phyloP scores from a whole-genome alignment of 2,329 filamentous ascomycete genomes.

The Leptographium flavum region DNA sequence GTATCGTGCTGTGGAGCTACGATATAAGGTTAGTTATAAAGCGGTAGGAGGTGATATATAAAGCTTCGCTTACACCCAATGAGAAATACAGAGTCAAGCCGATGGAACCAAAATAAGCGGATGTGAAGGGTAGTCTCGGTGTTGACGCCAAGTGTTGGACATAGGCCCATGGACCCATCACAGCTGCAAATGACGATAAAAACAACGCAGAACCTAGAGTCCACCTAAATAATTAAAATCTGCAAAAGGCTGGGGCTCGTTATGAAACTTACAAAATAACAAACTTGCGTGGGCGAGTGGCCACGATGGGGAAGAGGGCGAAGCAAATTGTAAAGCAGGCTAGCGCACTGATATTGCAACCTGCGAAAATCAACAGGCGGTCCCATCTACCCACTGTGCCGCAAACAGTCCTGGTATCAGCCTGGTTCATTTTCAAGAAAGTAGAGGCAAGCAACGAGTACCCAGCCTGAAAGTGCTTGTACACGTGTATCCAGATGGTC shows the following conservation, averaged over 20 bases:
- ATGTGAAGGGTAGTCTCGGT: conserved; percentile 79
- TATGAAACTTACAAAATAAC: conserved; percentile 73
- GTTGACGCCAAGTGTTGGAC: conserved; percentile 71
- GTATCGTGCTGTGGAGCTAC: conserved; percentile 71
- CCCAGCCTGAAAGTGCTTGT: no score
- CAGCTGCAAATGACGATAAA: conserved; percentile 78
- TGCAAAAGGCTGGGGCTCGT: not conserved
- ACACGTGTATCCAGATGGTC: not conserved
- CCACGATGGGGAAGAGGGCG: conserved; percentile 71
- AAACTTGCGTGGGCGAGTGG: conserved; percentile 79
- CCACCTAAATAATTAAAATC: conserved; percentile 50
- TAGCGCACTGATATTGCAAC: conserved; percentile 76
- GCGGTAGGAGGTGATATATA: no score
- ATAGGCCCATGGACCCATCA: conserved; percentile 85
- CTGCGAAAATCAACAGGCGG: conserved; percentile 78
- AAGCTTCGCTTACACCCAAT: conserved; percentile 48
- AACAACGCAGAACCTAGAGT: conserved; percentile 84
- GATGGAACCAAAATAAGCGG: conserved; percentile 90
- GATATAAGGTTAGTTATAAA: no score
- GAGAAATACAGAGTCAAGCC: conserved; percentile 82
- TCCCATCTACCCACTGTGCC: conserved; percentile 87
- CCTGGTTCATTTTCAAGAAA: not conserved
- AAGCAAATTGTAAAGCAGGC: conserved; percentile 92
- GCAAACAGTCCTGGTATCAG: conserved; percentile 15
- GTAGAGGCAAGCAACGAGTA: no score